Evolutionary conservation across 441 rosid genomes (phyloP), one percentile per base, ranked within the genome.

Genomic region (Gossypium schwendimanii): DNA sequence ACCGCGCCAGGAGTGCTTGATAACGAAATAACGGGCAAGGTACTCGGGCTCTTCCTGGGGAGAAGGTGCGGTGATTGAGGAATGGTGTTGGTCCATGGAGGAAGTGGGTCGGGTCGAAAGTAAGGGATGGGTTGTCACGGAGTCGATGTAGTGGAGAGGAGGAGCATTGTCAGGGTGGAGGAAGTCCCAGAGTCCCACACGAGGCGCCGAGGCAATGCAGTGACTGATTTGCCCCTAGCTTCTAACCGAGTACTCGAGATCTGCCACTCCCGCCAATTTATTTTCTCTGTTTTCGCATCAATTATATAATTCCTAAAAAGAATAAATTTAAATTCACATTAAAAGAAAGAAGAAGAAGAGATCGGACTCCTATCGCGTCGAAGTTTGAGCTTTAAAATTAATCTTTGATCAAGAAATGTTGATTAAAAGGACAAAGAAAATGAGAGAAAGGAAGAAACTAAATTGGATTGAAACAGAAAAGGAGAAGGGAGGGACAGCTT

Each of bases 1-100:
- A 33, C 99, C 99, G 2, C 99, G 93, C 98, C 98, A 96, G 0
- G 98, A 96, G 82, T 96, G 99, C 33, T 96, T 96, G 71, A 93
- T 80, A 24, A 93, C 96, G 59, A 87, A n/a, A 82, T 90, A 94
- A 63, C 99, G 90, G 59, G 94, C 92, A 0, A 96, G 86, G 77
- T 93, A 96, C 89, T 96, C 99, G 0, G 91, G 96, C 84, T 93
- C 99, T 70, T 96, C 99, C 17, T 78, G 81, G 10, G 81, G 57
- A 28, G 85, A 45, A 12, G 74, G 75, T 24, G 39, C 28, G 17
- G 85, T 36, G 36, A 8, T 80, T 54, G 60, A 77, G 7, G 64
- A 76, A 79, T 71, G 31, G 75, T 12, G 63, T 75, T 71, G 62
- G 76, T 74, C 79, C 87, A 75, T 74, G 39, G 73, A 49, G 63